Evolutionary conservation across 805 yeast genomes (phyloP).

Genomic region (Martiniozyma abietophila): DNA sequence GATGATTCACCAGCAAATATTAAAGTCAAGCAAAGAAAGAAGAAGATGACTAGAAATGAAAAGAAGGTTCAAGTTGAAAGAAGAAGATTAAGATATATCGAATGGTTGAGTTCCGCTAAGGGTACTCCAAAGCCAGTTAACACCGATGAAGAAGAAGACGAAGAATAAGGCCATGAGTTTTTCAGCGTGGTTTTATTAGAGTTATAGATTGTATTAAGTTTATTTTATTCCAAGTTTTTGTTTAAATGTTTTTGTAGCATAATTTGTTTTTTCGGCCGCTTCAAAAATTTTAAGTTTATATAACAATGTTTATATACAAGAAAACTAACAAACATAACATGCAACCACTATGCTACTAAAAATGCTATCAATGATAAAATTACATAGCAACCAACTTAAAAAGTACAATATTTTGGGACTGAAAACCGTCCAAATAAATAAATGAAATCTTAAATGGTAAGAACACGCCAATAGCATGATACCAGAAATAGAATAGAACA

Average conservation of each 20-base stretch:
- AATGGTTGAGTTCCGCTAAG: conserved; percentile 93
- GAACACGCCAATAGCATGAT: conserved; percentile 60
- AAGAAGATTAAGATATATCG: conserved; percentile 87
- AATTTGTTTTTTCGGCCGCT: background rate
- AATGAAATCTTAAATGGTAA: conserved; percentile 63
- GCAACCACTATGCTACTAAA: conserved; percentile 17
- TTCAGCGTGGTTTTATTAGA: no score
- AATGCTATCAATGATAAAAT: conserved; percentile 31
- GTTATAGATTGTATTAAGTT: background rate
- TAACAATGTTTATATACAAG: background rate
- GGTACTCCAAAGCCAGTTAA: conserved; percentile 95
- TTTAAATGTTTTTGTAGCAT: conserved; percentile 1
- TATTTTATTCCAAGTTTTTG: background rate
- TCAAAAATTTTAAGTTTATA: background rate
- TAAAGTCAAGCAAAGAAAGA: conserved; percentile 77
- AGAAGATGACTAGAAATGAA: conserved; percentile 96
- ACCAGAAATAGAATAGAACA: conserved; percentile 54
- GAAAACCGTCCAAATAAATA: conserved; percentile 96
- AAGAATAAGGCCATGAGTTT: no score
- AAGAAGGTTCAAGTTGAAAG: conserved; percentile 86
- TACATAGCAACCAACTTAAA: conserved; percentile 61
- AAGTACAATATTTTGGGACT: conserved; percentile 84
- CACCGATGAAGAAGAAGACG: conserved; percentile 77
- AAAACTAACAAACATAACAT: conserved; percentile 12
- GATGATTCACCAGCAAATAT: conserved; percentile 88